Percentiles rank a stretch among this genome's conserved stretches.
Conservation (phyloP, 129 eudicot species). For the Ambrosia trifida region DNA sequence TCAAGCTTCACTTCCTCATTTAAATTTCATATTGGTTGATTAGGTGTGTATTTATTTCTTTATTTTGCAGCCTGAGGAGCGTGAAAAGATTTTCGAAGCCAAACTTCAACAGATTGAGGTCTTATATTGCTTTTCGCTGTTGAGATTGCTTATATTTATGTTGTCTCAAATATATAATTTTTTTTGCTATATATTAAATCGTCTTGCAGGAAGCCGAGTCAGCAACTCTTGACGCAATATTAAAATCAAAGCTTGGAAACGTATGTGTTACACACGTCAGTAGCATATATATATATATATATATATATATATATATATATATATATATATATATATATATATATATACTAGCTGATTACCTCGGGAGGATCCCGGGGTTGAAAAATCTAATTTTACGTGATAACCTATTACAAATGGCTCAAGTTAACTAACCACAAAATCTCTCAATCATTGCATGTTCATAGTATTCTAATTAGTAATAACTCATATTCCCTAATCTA, state of each 20-base stretch:
- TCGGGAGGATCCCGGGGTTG: too few relatives aligned
- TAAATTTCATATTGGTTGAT: constrained; percentile 19
- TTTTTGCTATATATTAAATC: constrained; percentile 15
- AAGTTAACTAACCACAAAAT: too few relatives aligned
- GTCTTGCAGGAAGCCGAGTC: constrained; percentile 88
- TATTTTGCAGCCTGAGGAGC: constrained; percentile 68
- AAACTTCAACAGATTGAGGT: constrained; percentile 95
- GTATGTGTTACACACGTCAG: constrained; percentile 47
- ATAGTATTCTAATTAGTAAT: too few relatives aligned
- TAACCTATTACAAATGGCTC: too few relatives aligned
- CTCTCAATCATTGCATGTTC: too few relatives aligned
- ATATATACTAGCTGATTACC: too few relatives aligned
- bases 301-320: too few relatives aligned
- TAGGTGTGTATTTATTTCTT: neutral
- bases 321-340: too few relatives aligned
- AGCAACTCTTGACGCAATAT: constrained; percentile 93
- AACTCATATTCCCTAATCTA: too few relatives aligned
- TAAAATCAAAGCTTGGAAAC: constrained; percentile 84
- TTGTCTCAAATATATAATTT: neutral
- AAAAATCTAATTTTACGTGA: too few relatives aligned
- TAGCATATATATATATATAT: constrained; percentile 10
- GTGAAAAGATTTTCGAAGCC: constrained; percentile 82
- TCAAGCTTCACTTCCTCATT: constrained; percentile 19
- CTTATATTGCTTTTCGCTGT: constrained; percentile 12
- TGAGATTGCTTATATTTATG: neutral